Percentiles rank a stretch among this genome's conserved stretches.
Evolutionary conservation across 2,329 filamentous ascomycete genomes (phyloP).

Genomic region (Biscogniauxia marginata): DNA sequence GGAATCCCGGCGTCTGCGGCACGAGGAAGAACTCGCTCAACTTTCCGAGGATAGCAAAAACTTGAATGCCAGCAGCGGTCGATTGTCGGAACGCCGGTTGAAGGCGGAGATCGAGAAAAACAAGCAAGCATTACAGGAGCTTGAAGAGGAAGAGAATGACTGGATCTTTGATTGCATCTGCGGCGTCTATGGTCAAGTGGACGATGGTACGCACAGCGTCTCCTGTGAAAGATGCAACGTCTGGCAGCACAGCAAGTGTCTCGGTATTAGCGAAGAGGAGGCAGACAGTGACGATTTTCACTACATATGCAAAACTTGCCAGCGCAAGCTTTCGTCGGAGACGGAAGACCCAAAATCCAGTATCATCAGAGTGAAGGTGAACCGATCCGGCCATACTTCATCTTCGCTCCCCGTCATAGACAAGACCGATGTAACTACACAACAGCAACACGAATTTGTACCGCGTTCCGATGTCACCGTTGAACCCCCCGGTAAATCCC

Average conservation of each 20-base stretch:
- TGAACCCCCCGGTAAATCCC: constrained; percentile 21
- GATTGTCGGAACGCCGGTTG: constrained; percentile 76
- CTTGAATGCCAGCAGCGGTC: constrained; percentile 51
- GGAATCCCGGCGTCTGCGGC: constrained; percentile 75
- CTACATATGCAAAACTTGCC: constrained; percentile 80
- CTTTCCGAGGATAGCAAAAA: constrained; percentile 74
- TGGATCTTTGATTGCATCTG: constrained; percentile 97
- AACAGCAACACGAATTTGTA: constrained; percentile 10
- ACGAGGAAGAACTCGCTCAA: constrained; percentile 79
- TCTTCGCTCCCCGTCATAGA: constrained; percentile 24
- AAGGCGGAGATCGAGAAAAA: constrained; percentile 79
- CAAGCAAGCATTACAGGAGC: constrained; percentile 70
- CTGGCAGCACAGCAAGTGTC: constrained; percentile 95
- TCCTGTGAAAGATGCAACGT: constrained; percentile 92
- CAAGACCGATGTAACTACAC: constrained; percentile 20
- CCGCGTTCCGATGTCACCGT: constrained; percentile 14
- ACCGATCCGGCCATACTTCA: constrained; percentile 25
- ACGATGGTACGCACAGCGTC: constrained; percentile 91
- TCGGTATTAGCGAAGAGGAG: constrained; percentile 74
- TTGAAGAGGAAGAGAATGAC: constrained; percentile 69
- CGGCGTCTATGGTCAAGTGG: constrained; percentile 85
- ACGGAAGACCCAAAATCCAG: constrained; percentile 58
- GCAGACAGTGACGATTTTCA: constrained; percentile 85
- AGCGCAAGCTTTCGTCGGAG: constrained; percentile 55
- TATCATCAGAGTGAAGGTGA: constrained; percentile 55